These are phyloP conservation scores for Penicillium canariense DNA, from an alignment of 495 filamentous ascomycete species.

Conservation along the genomic window DNA sequence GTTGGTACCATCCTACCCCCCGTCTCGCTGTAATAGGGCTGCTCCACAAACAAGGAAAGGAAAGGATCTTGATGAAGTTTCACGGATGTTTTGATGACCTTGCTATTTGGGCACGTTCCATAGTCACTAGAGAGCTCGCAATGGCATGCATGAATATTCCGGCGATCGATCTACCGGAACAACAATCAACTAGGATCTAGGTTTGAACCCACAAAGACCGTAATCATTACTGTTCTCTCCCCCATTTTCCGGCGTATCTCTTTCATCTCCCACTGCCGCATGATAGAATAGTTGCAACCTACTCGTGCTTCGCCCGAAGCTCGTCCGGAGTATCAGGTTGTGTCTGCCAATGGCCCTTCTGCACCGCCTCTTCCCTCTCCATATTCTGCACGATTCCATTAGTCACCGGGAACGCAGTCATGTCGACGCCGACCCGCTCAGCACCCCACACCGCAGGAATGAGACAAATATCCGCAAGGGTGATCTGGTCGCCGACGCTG, in stretches of 20 bases:
- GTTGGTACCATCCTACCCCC: conserved; percentile 55
- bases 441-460: conserved; percentile 52
- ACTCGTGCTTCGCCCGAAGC: conserved; percentile 29
- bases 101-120: conserved; percentile 4
- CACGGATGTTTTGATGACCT: conserved; percentile 6
- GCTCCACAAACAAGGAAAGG: background rate
- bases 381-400: conserved; percentile 36
- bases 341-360: conserved; percentile 43
- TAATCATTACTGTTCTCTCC: no score
- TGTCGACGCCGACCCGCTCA: conserved; percentile 46
- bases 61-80: background rate
- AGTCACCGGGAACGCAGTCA: conserved; percentile 39
- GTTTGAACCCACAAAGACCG: no score
- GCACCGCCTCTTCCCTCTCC: conserved; percentile 37
- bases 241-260: no score
- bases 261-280: background rate
- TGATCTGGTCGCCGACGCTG: conserved; percentile 50
- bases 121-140: conserved; percentile 6
- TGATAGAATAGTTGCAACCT: background rate
- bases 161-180: background rate
- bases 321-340: conserved; percentile 51
- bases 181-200: background rate
- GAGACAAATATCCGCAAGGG: conserved; percentile 52
- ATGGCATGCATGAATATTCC: background rate
- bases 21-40: conserved; percentile 21